phyloP scores from a whole-genome alignment of 805 yeast species.

The Dipodascus geniculatus region DNA sequence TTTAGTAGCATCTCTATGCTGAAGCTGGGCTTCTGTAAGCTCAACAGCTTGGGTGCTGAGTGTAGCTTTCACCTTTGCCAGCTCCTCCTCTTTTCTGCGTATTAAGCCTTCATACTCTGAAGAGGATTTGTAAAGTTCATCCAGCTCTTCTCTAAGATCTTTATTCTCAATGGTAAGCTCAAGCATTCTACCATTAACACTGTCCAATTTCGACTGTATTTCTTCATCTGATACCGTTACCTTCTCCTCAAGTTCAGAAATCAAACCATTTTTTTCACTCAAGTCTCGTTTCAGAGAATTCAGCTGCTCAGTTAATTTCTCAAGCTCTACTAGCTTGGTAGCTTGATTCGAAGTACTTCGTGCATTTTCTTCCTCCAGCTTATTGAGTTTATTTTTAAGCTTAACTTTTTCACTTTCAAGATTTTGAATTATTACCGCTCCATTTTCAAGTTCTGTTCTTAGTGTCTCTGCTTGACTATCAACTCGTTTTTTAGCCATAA shows the following conservation, averaged over 20 bases:
- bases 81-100: conserved; percentile 19
- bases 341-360: conserved; percentile 14
- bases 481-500: conserved; percentile 23
- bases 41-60: conserved; percentile 9
- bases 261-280: conserved; percentile 19
- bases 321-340: conserved; percentile 11
- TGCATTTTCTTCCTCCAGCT: conserved; percentile 22
- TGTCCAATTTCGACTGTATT: conserved; percentile 15
- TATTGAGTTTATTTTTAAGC: conserved; percentile 22
- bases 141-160: conserved; percentile 31
- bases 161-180: conserved; percentile 35
- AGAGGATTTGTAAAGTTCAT: conserved; percentile 27
- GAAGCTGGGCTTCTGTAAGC: conserved; percentile 5
- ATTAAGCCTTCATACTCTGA: conserved; percentile 27
- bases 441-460: conserved; percentile 25
- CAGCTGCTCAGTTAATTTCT: conserved; percentile 14
- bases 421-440: conserved; percentile 25
- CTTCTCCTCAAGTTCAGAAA: conserved; percentile 21
- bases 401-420: conserved; percentile 27
- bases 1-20: neutral
- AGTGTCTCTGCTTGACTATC: conserved; percentile 23
- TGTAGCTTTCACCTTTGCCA: conserved; percentile 9
- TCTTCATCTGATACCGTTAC: conserved; percentile 19
- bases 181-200: conserved; percentile 22
- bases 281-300: conserved; percentile 16